Conservation (phyloP, 2,329 filamentous ascomycete genomes). For the Verticillium zaregamsianum region DNA sequence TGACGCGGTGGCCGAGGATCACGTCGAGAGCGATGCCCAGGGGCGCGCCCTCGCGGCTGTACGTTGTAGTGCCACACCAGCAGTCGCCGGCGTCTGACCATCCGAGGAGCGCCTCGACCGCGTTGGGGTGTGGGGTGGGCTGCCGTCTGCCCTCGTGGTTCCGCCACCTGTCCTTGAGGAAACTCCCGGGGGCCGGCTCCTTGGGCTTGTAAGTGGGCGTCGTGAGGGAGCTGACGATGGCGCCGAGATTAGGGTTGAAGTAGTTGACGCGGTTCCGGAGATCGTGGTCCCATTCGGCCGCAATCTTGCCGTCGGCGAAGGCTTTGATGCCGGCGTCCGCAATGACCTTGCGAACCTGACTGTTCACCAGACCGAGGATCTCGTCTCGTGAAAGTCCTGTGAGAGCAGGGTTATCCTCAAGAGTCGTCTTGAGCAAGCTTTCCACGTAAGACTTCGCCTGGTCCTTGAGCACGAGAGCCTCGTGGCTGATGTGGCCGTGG, state of each 20-base stretch:
- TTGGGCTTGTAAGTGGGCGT: constrained; percentile 19
- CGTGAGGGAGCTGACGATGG: constrained; percentile 62
- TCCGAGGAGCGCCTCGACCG: constrained; percentile 53
- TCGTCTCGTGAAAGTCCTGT: constrained; percentile 34
- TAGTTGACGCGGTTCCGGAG: constrained; percentile 65
- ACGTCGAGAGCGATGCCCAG: constrained; percentile 64
- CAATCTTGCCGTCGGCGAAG: constrained; percentile 41
- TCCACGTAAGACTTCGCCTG: background rate
- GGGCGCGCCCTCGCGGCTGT: constrained; percentile 34
- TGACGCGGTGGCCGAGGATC: constrained; percentile 50
- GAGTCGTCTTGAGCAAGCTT: background rate
- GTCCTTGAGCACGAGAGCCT: background rate
- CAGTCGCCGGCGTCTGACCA: constrained; percentile 84
- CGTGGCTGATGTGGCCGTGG: constrained; percentile 27
- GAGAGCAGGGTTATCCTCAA: background rate
- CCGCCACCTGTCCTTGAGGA: background rate
- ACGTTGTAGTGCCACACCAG: constrained; percentile 65
- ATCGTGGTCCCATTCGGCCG: constrained; percentile 35
- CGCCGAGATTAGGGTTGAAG: constrained; percentile 63
- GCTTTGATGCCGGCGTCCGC: constrained; percentile 41
- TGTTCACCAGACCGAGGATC: constrained; percentile 34
- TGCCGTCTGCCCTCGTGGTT: constrained; percentile 13
- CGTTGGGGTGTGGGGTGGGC: constrained; percentile 23
- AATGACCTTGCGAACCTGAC: constrained; percentile 37
- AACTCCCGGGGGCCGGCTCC: background rate